Evolutionary conservation across 306 rosid genomes (phyloP).

Genomic region (Albizia julibrissin): DNA sequence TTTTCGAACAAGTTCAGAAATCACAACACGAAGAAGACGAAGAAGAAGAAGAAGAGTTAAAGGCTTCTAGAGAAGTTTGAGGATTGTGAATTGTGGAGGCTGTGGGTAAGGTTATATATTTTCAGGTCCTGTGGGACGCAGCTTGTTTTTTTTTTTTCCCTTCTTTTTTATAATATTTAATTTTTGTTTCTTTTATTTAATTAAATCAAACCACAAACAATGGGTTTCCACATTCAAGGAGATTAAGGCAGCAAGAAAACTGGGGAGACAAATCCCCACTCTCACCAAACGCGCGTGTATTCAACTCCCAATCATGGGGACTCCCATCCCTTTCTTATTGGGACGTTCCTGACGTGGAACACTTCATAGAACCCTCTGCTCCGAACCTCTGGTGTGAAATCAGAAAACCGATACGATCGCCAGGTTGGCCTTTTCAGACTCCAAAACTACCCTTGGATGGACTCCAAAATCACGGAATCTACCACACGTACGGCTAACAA

Average conservation of each 20-base stretch:
- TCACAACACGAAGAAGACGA: not conserved
- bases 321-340: slow-evolving; percentile 31
- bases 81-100: slow-evolving; percentile 6
- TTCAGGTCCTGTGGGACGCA: slow-evolving; percentile 48
- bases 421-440: not conserved
- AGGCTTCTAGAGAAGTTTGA: not conserved
- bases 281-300: slow-evolving; percentile 25
- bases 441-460: not conserved
- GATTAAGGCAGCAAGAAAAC: slow-evolving; percentile 38
- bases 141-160: slow-evolving; percentile 59
- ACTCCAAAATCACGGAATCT: slow-evolving; percentile 1
- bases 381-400: not conserved
- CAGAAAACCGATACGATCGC: slow-evolving; percentile 10
- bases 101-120: slow-evolving; percentile 21
- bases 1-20: slow-evolving; percentile 38
- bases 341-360: slow-evolving; percentile 35
- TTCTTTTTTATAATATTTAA: not conserved
- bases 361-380: not conserved
- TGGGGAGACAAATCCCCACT: not conserved
- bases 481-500: accelerated
- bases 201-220: slow-evolving; percentile 32
- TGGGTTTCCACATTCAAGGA: slow-evolving; percentile 72
- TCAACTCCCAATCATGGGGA: slow-evolving; percentile 43
- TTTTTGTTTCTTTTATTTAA: slow-evolving; percentile 31
- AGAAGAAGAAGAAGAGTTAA: slow-evolving; percentile 12